A percentile compares a stretch with the other conserved stretches of the same genome.
Evolutionary conservation across 371 early-diverging fungal species (phyloP).

Genomic region (Rhizopus delemar): DNA sequence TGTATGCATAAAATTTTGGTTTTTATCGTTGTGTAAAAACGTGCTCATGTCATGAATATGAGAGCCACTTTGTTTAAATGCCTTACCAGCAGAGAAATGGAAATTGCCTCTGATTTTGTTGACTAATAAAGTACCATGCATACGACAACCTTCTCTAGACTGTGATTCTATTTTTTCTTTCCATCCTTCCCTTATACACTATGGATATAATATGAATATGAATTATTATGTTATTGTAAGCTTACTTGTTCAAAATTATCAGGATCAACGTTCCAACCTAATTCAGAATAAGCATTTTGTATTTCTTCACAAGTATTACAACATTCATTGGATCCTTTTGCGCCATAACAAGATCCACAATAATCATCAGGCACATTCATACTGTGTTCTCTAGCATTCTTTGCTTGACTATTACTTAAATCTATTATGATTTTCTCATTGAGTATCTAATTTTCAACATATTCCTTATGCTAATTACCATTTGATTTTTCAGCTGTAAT

Average conservation of each 20-base stretch:
- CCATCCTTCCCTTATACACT: conserved; percentile 87
- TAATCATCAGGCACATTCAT: conserved; percentile 41
- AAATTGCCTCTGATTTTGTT: conserved; percentile 91
- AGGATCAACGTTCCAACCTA: conserved; percentile 79
- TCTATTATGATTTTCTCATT: conserved; percentile 11
- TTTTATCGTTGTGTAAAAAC: conserved; percentile 47
- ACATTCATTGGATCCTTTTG: conserved; percentile 64
- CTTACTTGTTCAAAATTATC: conserved; percentile 76
- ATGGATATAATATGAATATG: not conserved
- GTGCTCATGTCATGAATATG: conserved; percentile 65
- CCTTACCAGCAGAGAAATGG: conserved; percentile 90
- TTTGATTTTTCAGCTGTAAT: conserved; percentile 59
- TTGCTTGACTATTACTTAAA: conserved; percentile 22
- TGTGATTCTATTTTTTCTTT: conserved; percentile 71
- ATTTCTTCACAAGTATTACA: conserved; percentile 96
- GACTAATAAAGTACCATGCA: conserved; percentile 80
- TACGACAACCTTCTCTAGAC: conserved; percentile 85
- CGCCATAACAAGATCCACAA: conserved; percentile 93
- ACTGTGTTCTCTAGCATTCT: conserved; percentile 14
- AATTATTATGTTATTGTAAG: not conserved
- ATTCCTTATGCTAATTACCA: conserved; percentile 28
- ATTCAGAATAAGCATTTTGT: conserved; percentile 71
- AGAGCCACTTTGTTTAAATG: conserved; percentile 68
- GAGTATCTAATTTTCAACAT: not conserved
- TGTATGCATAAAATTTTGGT: conserved; percentile 73